A percentile compares a stretch with the other conserved stretches of the same genome.
These are phyloP conservation scores for Botrytis hyacinthi DNA, from an alignment of 2,329 filamentous ascomycete genomes.

Conservation along the genomic window DNA sequence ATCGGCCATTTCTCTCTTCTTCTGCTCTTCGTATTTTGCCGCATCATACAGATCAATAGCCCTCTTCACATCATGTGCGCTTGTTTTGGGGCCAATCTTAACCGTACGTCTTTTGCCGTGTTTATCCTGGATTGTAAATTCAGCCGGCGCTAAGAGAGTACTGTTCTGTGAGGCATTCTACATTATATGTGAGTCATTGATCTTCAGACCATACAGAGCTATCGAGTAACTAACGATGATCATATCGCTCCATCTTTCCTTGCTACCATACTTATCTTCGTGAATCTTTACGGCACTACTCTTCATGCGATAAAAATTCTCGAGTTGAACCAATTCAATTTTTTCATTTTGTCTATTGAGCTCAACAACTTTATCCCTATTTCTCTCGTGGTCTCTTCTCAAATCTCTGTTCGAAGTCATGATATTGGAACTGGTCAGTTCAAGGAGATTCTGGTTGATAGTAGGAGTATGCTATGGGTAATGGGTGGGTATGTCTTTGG, in stretches of 20 bases:
- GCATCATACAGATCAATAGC: neutral
- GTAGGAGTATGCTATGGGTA: neutral
- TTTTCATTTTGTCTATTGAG: neutral
- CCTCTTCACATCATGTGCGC: neutral
- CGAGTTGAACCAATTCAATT: neutral
- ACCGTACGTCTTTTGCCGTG: neutral
- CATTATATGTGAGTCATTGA: neutral
- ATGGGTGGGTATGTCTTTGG: neutral
- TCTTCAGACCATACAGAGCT: neutral
- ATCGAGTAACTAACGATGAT: neutral
- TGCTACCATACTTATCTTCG: neutral
- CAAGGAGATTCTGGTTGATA: neutral
- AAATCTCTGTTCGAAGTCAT: neutral
- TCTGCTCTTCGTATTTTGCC: neutral
- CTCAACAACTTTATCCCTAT: neutral
- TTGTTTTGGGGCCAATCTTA: neutral
- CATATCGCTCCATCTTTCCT: neutral
- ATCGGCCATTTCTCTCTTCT: neutral
- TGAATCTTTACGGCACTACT: neutral
- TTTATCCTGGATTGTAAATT: neutral
- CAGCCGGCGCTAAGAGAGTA: neutral
- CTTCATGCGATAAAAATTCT: neutral
- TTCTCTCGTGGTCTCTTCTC: neutral
- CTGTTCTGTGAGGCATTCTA: neutral
- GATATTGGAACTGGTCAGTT: neutral